phyloP scores from a whole-genome alignment of 176 grass and related monocot genomes.

The Triticum monococcum region DNA sequence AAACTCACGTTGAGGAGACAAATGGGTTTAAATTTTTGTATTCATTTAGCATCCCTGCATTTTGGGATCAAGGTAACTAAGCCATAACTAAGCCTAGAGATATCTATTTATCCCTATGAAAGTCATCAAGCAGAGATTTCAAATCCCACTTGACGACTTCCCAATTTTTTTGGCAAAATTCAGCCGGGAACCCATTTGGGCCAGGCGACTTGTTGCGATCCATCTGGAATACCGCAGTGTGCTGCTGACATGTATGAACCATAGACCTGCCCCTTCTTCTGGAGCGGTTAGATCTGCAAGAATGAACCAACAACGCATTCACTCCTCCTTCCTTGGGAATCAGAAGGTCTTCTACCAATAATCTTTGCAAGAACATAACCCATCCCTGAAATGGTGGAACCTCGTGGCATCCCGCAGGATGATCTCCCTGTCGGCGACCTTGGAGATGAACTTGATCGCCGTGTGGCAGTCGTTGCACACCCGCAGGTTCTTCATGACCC shows the following conservation, averaged over 20 bases:
- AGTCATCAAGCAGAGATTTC: background rate
- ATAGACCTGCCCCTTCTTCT: background rate
- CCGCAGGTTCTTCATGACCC: slow-evolving; percentile 76
- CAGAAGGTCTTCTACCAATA: slow-evolving; percentile 54
- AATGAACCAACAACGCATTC: background rate
- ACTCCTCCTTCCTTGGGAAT: background rate
- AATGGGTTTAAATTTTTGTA: background rate
- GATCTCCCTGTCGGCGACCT: slow-evolving; percentile 60
- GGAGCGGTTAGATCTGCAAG: background rate
- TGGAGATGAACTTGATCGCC: slow-evolving; percentile 72
- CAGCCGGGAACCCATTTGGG: too few species aligned
- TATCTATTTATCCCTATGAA: background rate
- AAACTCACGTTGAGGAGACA: background rate
- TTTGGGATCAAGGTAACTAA: background rate
- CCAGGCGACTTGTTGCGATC: background rate
- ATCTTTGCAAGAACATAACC: slow-evolving; percentile 69
- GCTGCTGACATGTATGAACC: background rate
- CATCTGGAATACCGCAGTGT: background rate
- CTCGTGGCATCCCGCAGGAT: slow-evolving; percentile 70
- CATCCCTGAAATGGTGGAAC: slow-evolving; percentile 77
- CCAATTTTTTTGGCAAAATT: too few species aligned
- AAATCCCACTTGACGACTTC: background rate
- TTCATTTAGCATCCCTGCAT: background rate
- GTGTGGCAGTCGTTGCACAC: slow-evolving; percentile 76
- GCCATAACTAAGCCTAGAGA: background rate